Base-by-base conservation (phyloP, 176 grass and related monocot genomes). In the Chloris gayana region DNA sequence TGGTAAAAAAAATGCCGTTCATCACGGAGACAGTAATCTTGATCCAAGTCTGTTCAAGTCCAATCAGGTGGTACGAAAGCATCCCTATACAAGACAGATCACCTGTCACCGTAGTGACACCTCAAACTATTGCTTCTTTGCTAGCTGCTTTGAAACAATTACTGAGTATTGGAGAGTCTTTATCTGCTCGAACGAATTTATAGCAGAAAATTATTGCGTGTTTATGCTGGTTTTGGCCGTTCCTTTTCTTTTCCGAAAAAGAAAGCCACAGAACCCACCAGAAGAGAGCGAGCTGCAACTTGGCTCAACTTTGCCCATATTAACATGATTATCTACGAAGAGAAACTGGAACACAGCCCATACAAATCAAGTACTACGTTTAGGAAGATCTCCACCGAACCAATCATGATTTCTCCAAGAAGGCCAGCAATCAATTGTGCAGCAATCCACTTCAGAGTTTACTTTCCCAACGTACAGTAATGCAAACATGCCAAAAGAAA, bases 301-400 rank as follows among this genome's bases (percentile, higher is more conserved):
- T 80, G 53, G 64, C 7, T 31, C 18, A 50, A 18, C 41, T 71
- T 72, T 47, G 6, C 39, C 46, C 67, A 7, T 66, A 69, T 7
- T 56, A 72, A 25, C 7, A 69, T 32, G 8, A n/a, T n/a, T 27
- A 67, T 76, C n/a, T 27, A 71, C 44, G 27, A 27, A 3, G 11
- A 70, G 56, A 77, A 64, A 57, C 45, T 71, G 65, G 11, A 45
- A 57, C 65, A 39, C 19, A 42, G 45, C 22, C 76, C 56, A 9
- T 10, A 12, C 12, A 30, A 66, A 77, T 85, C 64, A 26, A 54
- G 45, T 85, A 37, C 70, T 70, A 22, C 41, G 66, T 76, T 70
- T 85, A 69, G 71, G 27, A 75, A 72, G 30, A 89, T 70, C 35
- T 45, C 37, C 74, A 56, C 70, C 42, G 26, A 66, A 89, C 58